Evolutionary conservation across 257 asterid genomes (phyloP).

Genomic region (Gentiana macrophylla): DNA sequence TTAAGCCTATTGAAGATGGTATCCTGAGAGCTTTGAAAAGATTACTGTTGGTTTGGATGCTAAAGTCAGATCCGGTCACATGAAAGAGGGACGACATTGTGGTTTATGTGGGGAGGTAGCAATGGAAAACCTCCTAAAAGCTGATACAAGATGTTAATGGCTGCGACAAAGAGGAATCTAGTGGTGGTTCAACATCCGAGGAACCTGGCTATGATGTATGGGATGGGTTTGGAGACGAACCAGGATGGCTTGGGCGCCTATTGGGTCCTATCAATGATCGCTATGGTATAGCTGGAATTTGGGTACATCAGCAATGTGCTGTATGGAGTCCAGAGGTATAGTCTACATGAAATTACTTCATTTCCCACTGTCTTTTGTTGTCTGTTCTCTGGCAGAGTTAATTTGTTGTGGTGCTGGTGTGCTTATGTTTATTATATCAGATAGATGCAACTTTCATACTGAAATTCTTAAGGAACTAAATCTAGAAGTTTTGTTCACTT

Average conservation of each 20-base stretch:
- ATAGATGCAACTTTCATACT: no score
- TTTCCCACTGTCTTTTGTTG: background rate
- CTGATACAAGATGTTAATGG: constrained; percentile 50
- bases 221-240: constrained; percentile 97
- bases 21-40: constrained; percentile 18
- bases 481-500: background rate
- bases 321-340: constrained; percentile 99
- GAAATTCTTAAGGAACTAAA: no score
- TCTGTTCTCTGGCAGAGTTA: background rate
- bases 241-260: constrained; percentile 96
- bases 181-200: constrained; percentile 84
- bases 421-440: background rate
- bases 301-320: constrained; percentile 99
- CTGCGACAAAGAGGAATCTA: constrained; percentile 73
- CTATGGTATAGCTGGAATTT: constrained; percentile 91
- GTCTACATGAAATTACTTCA: constrained; percentile 1
- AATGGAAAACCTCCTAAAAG: constrained; percentile 91
- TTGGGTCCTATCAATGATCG: constrained; percentile 95
- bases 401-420: background rate
- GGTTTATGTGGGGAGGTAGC: constrained; percentile 94
- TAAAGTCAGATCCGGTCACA: constrained; percentile 34
- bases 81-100: constrained; percentile 82
- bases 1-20: constrained; percentile 31
- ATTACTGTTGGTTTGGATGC: constrained; percentile 19
- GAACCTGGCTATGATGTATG: constrained; percentile 80